Base-by-base conservation (phyloP, 2,329 filamentous ascomycete species). In the Trichoderma arundinaceum region DNA sequence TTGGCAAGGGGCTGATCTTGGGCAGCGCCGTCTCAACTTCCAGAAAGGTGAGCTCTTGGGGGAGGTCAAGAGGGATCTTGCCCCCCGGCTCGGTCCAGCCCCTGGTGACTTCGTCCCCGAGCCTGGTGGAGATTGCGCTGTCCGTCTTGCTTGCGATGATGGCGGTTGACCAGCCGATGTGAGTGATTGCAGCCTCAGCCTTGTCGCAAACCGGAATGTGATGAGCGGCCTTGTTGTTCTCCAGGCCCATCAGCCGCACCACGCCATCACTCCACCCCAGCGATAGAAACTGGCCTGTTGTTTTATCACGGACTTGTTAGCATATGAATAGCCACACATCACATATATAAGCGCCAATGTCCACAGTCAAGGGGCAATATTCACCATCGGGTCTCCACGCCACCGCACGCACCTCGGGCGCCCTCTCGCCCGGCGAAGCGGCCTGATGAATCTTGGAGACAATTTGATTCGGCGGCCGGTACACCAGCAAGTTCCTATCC, bases 181-280 rank as follows among this genome's bases (percentile, higher is more conserved):
- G 81, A n/a, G 79, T 80, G 69, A 87, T 82, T 70, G 70, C 79
- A 51, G 75, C 75, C 51, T 77, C 77, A 68, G 73, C 71, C 46
- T 76, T 77, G 54, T 80, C 81, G 72, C 79, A 82, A 63, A 88
- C 79, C 15, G 78, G 78, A 72, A 92, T 89, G 72, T 90, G 87
- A 75, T 95, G 90, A 19, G 93, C 88, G 12, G 90, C 86, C 77
- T 94, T 96, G 76, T 88, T 91, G 71, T 88, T 94, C 75, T 95
- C 92, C 22, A 92, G 80, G 67, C 90, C 91, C 75, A 94, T 85
- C 41, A 96, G 79, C 66, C 92, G 88, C 19, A 95, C 86, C 7
- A 86, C 86, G 33, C 91, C 91, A 79, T 96, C 92, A 70, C 86
- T 92, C 88, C 92, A 96, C 52, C 88, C 92, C 13, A 95, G 87